phyloP scores from a whole-genome alignment of 108 stramenopile species.

The Nitzschia inconspicua region DNA sequence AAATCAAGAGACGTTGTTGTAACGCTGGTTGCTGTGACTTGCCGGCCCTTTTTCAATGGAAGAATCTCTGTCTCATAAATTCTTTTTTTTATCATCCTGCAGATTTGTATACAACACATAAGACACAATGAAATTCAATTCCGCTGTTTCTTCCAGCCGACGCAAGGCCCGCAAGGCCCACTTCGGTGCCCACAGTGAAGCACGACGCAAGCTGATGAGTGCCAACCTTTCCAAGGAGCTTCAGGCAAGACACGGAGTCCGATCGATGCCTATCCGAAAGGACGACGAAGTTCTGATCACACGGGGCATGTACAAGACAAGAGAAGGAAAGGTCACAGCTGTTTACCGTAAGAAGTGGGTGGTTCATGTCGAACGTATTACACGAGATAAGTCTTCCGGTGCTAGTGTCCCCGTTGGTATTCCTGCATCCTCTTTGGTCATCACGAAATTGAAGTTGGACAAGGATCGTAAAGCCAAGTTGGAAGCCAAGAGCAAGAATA shows the following conservation, averaged over 20 bases:
- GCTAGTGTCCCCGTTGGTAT: slow-evolving; percentile 91
- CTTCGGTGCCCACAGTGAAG: slow-evolving; percentile 92
- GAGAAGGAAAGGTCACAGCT: slow-evolving; percentile 97
- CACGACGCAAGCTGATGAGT: slow-evolving; percentile 93
- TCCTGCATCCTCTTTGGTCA: slow-evolving; percentile 91
- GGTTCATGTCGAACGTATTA: slow-evolving; percentile 96
- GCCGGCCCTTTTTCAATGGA: no score
- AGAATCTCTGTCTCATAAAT: no score
- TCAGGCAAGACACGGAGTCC: slow-evolving; percentile 95
- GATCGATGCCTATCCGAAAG: slow-evolving; percentile 98
- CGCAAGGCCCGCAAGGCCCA: slow-evolving; percentile 99
- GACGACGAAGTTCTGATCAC: slow-evolving; percentile 98
- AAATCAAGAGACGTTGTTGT: no score
- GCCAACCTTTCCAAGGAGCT: slow-evolving; percentile 98
- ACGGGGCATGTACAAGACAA: slow-evolving; percentile 93
- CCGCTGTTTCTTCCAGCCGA: slow-evolving; percentile 87
- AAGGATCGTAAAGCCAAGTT: slow-evolving; percentile 97
- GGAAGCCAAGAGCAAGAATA: slow-evolving; percentile 91
- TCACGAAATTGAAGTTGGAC: slow-evolving; percentile 99
- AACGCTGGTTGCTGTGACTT: no score
- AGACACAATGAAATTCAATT: slow-evolving; percentile 81
- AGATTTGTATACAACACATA: background rate
- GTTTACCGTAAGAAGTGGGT: slow-evolving; percentile 98
- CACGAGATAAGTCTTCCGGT: slow-evolving; percentile 97
- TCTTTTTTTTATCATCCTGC: no score